Conservation (phyloP, 495 filamentous ascomycete genomes). For the Aspergillus asperescens region DNA sequence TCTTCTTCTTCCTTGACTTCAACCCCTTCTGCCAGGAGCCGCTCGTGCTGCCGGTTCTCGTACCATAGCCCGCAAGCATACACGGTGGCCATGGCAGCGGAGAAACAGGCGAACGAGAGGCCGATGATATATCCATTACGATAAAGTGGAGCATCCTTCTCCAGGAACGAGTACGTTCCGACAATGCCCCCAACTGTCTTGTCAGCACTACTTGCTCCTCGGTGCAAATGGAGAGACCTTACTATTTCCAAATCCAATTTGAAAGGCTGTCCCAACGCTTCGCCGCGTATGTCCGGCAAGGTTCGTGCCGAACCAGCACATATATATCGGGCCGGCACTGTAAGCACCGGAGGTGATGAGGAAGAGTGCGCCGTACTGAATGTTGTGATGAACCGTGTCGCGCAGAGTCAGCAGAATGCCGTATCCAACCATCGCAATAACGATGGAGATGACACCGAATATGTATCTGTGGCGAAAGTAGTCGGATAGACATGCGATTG, state of each 20-base stretch:
- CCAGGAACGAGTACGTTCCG: conserved; percentile 69
- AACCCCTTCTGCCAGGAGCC: not conserved
- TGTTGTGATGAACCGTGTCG: conserved; percentile 42
- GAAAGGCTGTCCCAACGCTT: conserved; percentile 72
- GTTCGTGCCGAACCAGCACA: conserved; percentile 90
- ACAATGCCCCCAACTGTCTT: conserved; percentile 65
- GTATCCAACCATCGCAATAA: conserved; percentile 59
- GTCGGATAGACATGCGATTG: conserved; percentile 66
- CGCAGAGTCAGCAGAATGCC: conserved; percentile 58
- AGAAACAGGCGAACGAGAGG: conserved; percentile 61
- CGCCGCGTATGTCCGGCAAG: conserved; percentile 73
- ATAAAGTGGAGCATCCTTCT: conserved; percentile 62
- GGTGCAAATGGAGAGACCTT: not conserved
- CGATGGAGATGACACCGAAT: conserved; percentile 58
- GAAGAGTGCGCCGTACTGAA: conserved; percentile 66
- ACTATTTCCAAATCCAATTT: conserved; percentile 80
- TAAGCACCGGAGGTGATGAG: conserved; percentile 53
- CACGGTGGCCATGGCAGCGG: conserved; percentile 48
- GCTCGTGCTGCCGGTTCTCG: conserved; percentile 40
- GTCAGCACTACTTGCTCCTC: not conserved
- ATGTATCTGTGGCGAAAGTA: conserved; percentile 64
- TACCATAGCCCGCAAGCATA: conserved; percentile 53
- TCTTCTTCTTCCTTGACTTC: conserved; percentile 13
- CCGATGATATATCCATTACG: conserved; percentile 69
- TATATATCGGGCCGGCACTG: conserved; percentile 63